phyloP scores from a whole-genome alignment of 2,329 filamentous ascomycete species.

The Aspergillus ibericus region DNA sequence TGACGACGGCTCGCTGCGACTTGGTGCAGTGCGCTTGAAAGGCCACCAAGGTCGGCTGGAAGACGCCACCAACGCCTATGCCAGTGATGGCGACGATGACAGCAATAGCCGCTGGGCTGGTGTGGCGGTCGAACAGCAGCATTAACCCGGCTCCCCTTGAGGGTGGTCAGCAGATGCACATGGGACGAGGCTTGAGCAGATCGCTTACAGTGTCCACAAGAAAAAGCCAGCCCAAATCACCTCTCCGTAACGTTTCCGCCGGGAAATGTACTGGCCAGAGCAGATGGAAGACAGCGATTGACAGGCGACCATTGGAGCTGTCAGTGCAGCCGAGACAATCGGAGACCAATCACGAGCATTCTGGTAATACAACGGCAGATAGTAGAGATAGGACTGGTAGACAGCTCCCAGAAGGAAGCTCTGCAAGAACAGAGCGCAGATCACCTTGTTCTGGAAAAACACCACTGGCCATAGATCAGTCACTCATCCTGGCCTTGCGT shows the following conservation, averaged over 20 bases:
- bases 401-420: conserved; percentile 61
- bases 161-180: background rate
- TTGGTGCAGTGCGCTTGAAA: conserved; percentile 59
- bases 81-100: conserved; percentile 54
- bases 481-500: background rate
- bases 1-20: conserved; percentile 61
- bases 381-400: conserved; percentile 62
- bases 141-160: conserved; percentile 53
- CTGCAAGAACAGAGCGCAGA: conserved; percentile 58
- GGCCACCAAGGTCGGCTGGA: conserved; percentile 58
- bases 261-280: conserved; percentile 60
- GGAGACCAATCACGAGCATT: conserved; percentile 52
- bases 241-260: conserved; percentile 58
- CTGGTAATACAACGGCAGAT: conserved; percentile 62
- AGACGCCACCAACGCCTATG: conserved; percentile 54
- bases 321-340: conserved; percentile 53
- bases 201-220: conserved; percentile 48
- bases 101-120: conserved; percentile 51
- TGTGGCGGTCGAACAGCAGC: conserved; percentile 50
- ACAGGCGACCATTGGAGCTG: conserved; percentile 50
- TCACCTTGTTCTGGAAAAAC: conserved; percentile 56
- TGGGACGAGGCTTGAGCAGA: background rate
- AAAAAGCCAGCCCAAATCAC: conserved; percentile 54
- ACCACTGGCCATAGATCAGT: conserved; percentile 27
- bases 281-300: conserved; percentile 43